A percentile compares a stretch with the other conserved stretches of the same genome.
Conservation (phyloP, 23 red algal species). For the Gracilaria caudata region DNA sequence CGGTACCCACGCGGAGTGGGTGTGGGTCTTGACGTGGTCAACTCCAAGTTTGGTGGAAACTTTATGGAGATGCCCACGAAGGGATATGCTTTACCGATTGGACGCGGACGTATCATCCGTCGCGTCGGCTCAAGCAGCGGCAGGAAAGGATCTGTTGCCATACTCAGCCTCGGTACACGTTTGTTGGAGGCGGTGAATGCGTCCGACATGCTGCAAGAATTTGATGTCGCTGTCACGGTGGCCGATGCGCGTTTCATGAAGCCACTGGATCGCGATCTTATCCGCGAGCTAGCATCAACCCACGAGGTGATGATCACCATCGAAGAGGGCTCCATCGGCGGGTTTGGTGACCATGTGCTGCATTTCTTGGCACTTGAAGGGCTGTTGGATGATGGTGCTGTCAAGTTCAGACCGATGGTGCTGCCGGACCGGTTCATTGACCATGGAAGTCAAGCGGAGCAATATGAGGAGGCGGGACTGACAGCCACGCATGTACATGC, state of each 20-base stretch:
- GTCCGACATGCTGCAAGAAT: constrained; percentile 61
- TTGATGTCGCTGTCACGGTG: constrained; percentile 75
- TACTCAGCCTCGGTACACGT: constrained; percentile 90
- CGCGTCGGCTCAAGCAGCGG: neutral
- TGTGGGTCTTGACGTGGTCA: constrained; percentile 84
- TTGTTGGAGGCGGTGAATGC: constrained; percentile 87
- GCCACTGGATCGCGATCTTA: constrained; percentile 91
- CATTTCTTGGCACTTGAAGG: constrained; percentile 85
- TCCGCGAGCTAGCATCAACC: constrained; percentile 61
- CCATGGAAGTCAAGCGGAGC: constrained; percentile 85
- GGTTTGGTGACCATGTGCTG: constrained; percentile 96
- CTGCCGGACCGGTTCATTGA: constrained; percentile 98
- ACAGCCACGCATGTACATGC: constrained; percentile 77
- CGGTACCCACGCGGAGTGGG: constrained; percentile 93
- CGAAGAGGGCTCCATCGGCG: constrained; percentile 95
- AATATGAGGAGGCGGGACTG: constrained; percentile 96
- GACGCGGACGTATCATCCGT: constrained; percentile 87
- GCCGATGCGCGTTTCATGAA: constrained; percentile 99
- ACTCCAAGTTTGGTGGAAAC: constrained; percentile 78
- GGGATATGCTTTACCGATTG: constrained; percentile 81
- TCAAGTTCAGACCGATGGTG: constrained; percentile 92
- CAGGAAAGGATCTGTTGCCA: constrained; percentile 69
- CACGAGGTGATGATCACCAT: constrained; percentile 94
- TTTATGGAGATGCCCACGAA: constrained; percentile 57
- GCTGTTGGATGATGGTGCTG: constrained; percentile 73